Evolutionary conservation across 1,284 basidiomycete genomes (phyloP).

Genomic region (Tranzscheliella williamsii): DNA sequence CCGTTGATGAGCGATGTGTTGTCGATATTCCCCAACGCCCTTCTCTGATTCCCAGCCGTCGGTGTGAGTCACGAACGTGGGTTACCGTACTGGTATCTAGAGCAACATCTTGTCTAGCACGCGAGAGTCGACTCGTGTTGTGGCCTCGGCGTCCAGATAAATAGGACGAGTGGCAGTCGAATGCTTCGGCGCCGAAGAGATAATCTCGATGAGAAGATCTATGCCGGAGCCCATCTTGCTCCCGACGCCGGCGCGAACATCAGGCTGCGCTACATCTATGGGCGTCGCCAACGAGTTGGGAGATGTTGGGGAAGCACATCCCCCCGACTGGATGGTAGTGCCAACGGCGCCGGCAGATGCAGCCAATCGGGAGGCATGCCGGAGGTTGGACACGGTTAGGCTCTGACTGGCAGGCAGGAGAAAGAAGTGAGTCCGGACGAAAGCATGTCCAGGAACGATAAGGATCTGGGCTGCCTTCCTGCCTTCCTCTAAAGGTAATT

Average conservation of each 20-base stretch:
- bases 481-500: constrained; percentile 44
- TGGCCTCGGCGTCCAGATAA: constrained; percentile 66
- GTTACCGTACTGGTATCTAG: constrained; percentile 94
- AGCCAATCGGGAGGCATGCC: not conserved
- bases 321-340: constrained; percentile 3
- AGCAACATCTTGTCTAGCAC: constrained; percentile 98
- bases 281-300: constrained; percentile 51
- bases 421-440: too few species aligned
- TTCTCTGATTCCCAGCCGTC: constrained; percentile 99
- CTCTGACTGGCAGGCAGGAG: too few species aligned
- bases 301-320: constrained; percentile 42
- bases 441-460: too few species aligned
- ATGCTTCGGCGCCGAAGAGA: constrained; percentile 25
- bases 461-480: not conserved
- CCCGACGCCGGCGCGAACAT: constrained; percentile 37
- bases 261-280: constrained; percentile 45
- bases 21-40: constrained; percentile 86
- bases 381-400: not conserved
- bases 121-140: constrained; percentile 94
- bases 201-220: constrained; percentile 34
- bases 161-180: constrained; percentile 53
- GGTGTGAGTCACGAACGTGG: constrained; percentile 97
- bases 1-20: constrained; percentile 92
- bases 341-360: not conserved
- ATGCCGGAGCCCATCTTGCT: constrained; percentile 40